Base-by-base conservation (phyloP, 2,329 filamentous ascomycete genomes). In the Raffaelea albimanens region DNA sequence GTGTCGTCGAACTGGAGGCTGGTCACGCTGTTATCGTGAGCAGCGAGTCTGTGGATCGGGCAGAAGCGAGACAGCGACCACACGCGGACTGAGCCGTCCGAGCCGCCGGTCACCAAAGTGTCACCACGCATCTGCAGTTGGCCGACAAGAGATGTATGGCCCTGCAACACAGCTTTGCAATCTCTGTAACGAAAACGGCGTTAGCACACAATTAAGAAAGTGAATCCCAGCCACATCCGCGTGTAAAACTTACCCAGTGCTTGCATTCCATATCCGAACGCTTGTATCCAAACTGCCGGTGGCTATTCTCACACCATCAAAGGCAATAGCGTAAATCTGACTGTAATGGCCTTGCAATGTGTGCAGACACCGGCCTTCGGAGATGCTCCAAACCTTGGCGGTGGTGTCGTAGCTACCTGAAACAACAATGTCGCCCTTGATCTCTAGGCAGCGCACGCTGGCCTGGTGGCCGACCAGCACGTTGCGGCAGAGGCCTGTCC, bases 391-490 rank as follows among this genome's bases (percentile, higher is more conserved):
- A 49, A 98, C 91, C 57, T 89, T 85, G 20, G 93, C 93, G 20
- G 88, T 96, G 7, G 93, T 96, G 63, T 98, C 93, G 66, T 98
- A 98, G 64, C 89, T 95, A 49, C 93, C 93, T 25, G 90, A 96
- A n/a, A 98, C 93, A 38, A 97, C 87, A 54, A 95, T 82, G 66
- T 98, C 91, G 47, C 90, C 93, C 62, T 95, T 88, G 58, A 97
- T 95, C 61, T 95, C 93, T 39, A 98, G 73, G 63, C 91, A 98
- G 53, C 91, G 78, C 22, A 98, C 91, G 64, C 89, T 96, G 40
- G 91, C 91, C 65, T 96, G 90, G 63, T 98, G 91, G 11, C 93
- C 91, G 36, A 95, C 85, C 36, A 98, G 76, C 16, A 96, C 87
- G 58, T 94, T 95, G 59, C 83, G 84, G 71, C 91, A 97, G 29